A percentile compares a stretch with the other conserved stretches of the same genome.
phyloP scores from a whole-genome alignment of 257 asterid species.

The Euphrasia confusa region DNA sequence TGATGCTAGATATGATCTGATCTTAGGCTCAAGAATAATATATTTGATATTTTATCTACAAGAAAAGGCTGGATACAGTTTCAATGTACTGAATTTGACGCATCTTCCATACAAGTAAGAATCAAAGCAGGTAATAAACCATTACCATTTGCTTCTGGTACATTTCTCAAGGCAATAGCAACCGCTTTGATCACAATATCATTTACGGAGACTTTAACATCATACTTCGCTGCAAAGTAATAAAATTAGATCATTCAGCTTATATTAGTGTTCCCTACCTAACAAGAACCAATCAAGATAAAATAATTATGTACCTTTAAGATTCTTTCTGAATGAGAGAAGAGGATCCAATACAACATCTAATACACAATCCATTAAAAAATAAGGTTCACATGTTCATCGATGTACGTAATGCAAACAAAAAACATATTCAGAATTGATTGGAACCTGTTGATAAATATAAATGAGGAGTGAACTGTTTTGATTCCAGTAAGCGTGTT shows the following conservation, averaged over 20 bases:
- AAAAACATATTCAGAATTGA: slow-evolving; percentile 17
- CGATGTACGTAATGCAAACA: slow-evolving; percentile 23
- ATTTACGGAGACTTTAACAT: slow-evolving; percentile 88
- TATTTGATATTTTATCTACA: background rate
- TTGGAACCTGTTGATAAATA: slow-evolving; percentile 82
- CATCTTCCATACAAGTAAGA: slow-evolving; percentile 4
- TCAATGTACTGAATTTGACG: background rate
- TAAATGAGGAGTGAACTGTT: slow-evolving; percentile 90
- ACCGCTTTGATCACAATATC: slow-evolving; percentile 93
- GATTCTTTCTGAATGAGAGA: slow-evolving; percentile 88
- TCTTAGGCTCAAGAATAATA: background rate
- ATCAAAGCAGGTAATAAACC: slow-evolving; percentile 19
- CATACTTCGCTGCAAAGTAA: slow-evolving; percentile 64
- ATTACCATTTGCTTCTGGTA: slow-evolving; percentile 95
- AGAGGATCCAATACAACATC: slow-evolving; percentile 96
- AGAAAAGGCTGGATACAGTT: background rate
- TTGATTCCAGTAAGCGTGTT: slow-evolving; percentile 88
- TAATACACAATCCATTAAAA: slow-evolving; percentile 36
- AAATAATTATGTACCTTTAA: slow-evolving; percentile 58
- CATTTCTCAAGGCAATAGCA: slow-evolving; percentile 77
- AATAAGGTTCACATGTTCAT: slow-evolving; percentile 25
- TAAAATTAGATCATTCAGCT: slow-evolving; percentile 25
- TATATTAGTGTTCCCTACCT: slow-evolving; percentile 22
- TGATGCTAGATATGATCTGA: background rate
- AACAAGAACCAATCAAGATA: slow-evolving; percentile 19